phyloP scores from a whole-genome alignment of 176 grass and related monocot species.

The Cenchrus americanus region DNA sequence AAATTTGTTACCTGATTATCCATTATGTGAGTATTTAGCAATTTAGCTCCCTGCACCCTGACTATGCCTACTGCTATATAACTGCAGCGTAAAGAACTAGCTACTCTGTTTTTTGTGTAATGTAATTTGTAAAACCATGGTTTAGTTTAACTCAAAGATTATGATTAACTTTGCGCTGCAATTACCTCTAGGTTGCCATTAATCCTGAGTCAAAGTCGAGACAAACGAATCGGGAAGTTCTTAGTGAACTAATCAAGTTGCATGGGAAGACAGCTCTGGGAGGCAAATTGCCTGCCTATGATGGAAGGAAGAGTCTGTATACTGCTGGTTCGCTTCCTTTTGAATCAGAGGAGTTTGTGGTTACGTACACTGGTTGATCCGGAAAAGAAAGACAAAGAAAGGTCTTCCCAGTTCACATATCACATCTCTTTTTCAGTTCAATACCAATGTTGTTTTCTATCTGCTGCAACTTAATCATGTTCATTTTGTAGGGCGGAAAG shows the following conservation, averaged over 20 bases:
- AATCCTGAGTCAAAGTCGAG: constrained; percentile 79
- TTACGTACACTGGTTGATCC: constrained; percentile 64
- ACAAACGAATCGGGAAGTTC: constrained; percentile 60
- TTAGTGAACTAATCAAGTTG: constrained; percentile 64
- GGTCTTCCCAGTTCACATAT: constrained; percentile 22
- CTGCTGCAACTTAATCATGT: not conserved
- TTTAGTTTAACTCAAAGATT: not conserved
- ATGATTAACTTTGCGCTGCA: not conserved
- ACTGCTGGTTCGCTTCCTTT: constrained; percentile 90
- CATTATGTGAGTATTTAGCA: not conserved
- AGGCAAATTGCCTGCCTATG: constrained; percentile 69
- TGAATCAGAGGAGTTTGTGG: constrained; percentile 59
- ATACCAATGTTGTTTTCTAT: not conserved
- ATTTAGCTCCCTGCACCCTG: no score
- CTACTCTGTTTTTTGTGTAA: no score
- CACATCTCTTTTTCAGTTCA: not conserved
- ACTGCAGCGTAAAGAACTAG: no score
- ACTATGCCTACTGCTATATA: no score
- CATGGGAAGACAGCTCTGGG: constrained; percentile 59
- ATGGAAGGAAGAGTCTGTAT: constrained; percentile 88
- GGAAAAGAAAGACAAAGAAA: constrained; percentile 59
- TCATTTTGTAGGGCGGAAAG: constrained; percentile 51
- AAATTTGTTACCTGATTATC: no score
- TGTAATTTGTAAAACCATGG: not conserved
- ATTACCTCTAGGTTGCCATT: constrained; percentile 61